Percentiles rank a stretch among this genome's conserved stretches.
Evolutionary conservation across 768 basidiomycete species (phyloP).

Genomic region (Phaeotremella skinneri): DNA sequence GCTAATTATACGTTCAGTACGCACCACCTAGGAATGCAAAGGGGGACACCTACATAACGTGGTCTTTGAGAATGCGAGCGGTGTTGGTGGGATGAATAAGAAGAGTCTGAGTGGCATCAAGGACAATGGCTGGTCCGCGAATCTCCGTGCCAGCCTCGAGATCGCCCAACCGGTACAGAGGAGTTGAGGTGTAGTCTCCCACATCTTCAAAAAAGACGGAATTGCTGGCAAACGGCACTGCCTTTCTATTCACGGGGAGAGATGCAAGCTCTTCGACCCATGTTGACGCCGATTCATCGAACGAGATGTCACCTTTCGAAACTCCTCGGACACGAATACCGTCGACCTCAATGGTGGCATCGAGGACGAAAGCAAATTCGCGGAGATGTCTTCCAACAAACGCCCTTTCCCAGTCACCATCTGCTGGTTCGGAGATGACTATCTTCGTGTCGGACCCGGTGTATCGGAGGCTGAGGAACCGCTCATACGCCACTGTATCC

Average conservation of each 20-base stretch:
- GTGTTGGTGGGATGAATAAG: slow-evolving; percentile 20
- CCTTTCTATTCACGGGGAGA: neutral
- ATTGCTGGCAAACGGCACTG: slow-evolving; percentile 16
- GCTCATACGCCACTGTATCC: neutral
- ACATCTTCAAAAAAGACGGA: slow-evolving; percentile 25
- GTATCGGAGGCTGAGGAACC: neutral
- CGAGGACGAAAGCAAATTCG: slow-evolving; percentile 23
- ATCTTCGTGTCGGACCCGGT: slow-evolving; percentile 1
- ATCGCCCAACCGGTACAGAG: slow-evolving; percentile 20
- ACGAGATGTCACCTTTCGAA: slow-evolving; percentile 58
- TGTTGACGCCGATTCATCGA: slow-evolving; percentile 3
- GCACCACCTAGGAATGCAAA: no score
- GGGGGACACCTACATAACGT: slow-evolving; percentile 19
- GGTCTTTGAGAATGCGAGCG: slow-evolving; percentile 24
- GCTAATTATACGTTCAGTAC: neutral
- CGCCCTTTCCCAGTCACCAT: neutral
- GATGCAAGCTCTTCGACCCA: slow-evolving; percentile 14
- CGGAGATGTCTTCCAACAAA: neutral
- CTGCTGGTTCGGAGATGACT: neutral
- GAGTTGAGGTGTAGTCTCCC: slow-evolving; percentile 8
- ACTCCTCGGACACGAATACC: slow-evolving; percentile 57
- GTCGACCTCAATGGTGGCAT: slow-evolving; percentile 49
- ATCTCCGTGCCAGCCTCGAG: slow-evolving; percentile 20
- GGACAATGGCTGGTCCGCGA: slow-evolving; percentile 18
- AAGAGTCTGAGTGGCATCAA: slow-evolving; percentile 23